Base-by-base conservation (phyloP, 495 filamentous ascomycete species). In the Penicillium silybi region DNA sequence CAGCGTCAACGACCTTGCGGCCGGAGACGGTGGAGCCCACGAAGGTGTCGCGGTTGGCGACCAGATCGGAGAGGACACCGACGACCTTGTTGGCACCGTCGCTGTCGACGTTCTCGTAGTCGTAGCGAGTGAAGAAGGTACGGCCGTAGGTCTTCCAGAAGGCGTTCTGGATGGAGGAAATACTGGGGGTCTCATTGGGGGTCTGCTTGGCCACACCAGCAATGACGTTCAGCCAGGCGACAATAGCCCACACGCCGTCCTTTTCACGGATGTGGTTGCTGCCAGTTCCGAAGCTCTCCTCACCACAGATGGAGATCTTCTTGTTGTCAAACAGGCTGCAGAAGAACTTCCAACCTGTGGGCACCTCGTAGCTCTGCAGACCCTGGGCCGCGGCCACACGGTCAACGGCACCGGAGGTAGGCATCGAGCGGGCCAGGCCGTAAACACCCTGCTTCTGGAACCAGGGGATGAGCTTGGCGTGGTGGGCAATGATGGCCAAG, bases 281-380 rank as follows among this genome's bases (percentile, higher is more conserved):
- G n/a, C 93, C 93, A 2, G 93, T 98, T 35, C 93, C 93, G 67
- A 98, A 98, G 46, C 87, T 92, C 79, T 98, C 93, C 70, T 98
- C 93, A 38, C 93, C 93, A 67, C 93, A 98, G 70, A 98, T 98
- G 59, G 92, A 96, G 69, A 98, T 87, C 81, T 96, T 96, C 71
- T 97, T 78, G 54, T 91, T 87, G 64, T 98, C 93, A 63, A 98
- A 97, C 48, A 98, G 79, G 63, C 90, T 93, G 70, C 93, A 98
- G 85, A 98, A 98, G 81, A 98, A 98, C 73, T 98, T 98, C 93
- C 93, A 98, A 51, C 93, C 93, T 1, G 93, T 98, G 10, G 93
- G 93, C 5, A 98, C 93, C 72, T 98, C 93, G 73, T 98, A 98
- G 73, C 83, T 85, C 72, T 91, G 75, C 20, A 97, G 78, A 18